Conservation (phyloP, 2,329 filamentous ascomycete genomes). For the Neonectria sp. region DNA sequence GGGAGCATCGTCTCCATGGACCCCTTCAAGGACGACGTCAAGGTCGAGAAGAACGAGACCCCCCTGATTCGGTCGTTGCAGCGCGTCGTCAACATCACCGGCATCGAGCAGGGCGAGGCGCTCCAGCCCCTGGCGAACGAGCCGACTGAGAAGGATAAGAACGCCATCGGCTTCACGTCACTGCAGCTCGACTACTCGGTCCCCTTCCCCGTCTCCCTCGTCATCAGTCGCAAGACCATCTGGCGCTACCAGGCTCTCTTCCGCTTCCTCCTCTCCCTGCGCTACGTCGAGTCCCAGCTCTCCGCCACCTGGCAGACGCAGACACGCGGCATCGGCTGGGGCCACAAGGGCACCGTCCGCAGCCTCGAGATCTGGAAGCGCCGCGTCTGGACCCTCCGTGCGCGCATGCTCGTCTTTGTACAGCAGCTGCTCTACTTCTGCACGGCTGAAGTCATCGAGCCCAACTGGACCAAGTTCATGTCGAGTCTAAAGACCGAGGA, state of each 20-base stretch:
- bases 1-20: conserved; percentile 95
- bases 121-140: conserved; percentile 81
- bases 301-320: conserved; percentile 93
- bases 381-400: conserved; percentile 90
- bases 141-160: conserved; percentile 84
- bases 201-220: conserved; percentile 94
- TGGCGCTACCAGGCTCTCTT: conserved; percentile 97
- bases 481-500: conserved; percentile 80
- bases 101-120: conserved; percentile 90
- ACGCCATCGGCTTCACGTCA: conserved; percentile 91
- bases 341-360: conserved; percentile 80
- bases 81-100: conserved; percentile 96
- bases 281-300: conserved; percentile 90
- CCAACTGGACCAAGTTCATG: conserved; percentile 97
- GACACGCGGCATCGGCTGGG: conserved; percentile 85
- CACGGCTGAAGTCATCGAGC: conserved; percentile 96
- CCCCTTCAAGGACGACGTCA: conserved; percentile 98
- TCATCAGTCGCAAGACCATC: conserved; percentile 97
- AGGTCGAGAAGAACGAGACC: conserved; percentile 96
- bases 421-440: conserved; percentile 98
- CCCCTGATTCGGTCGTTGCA: conserved; percentile 94
- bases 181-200: conserved; percentile 95
- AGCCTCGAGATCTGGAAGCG: conserved; percentile 93
- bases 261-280: conserved; percentile 90
- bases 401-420: conserved; percentile 96